Conservation (phyloP, 768 basidiomycete species). For the Austroboletus festivus region DNA sequence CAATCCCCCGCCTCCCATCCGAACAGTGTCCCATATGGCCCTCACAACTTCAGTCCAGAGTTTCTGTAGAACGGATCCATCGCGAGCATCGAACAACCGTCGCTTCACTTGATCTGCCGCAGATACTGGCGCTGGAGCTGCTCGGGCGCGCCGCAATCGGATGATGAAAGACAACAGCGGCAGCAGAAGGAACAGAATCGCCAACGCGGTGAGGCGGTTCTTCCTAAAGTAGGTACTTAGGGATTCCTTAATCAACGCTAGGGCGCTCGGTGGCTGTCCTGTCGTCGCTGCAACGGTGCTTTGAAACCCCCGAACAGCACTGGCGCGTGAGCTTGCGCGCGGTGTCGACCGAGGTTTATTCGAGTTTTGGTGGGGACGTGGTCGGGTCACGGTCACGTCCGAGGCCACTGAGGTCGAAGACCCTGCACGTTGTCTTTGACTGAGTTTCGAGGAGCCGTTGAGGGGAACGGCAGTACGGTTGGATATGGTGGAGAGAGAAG, state of each 20-base stretch:
- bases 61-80: slow-evolving; percentile 35
- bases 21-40: slow-evolving; percentile 61
- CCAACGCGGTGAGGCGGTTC: slow-evolving; percentile 47
- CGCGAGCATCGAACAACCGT: slow-evolving; percentile 44
- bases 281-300: slow-evolving; percentile 11
- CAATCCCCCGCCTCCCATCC: slow-evolving; percentile 75
- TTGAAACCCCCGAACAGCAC: slow-evolving; percentile 13
- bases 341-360: slow-evolving; percentile 7
- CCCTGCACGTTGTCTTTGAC: slow-evolving; percentile 10
- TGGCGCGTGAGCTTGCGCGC: slow-evolving; percentile 12
- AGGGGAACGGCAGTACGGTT: slow-evolving; percentile 68
- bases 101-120: slow-evolving; percentile 59
- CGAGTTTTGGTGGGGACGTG: slow-evolving; percentile 5
- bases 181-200: slow-evolving; percentile 39
- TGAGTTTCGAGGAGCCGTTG: slow-evolving; percentile 11
- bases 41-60: slow-evolving; percentile 52
- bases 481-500: slow-evolving; percentile 68
- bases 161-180: slow-evolving; percentile 46
- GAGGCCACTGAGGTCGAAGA: slow-evolving; percentile 27
- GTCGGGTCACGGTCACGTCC: slow-evolving; percentile 26
- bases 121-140: slow-evolving; percentile 20
- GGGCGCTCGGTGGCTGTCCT: slow-evolving; percentile 19
- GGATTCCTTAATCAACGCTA: slow-evolving; percentile 47
- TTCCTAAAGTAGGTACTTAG: slow-evolving; percentile 47
- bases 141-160: slow-evolving; percentile 46